Percentiles rank a stretch among this genome's conserved stretches.
phyloP scores from a whole-genome alignment of 345 rosid genomes.

The Conringia planisiliqua region DNA sequence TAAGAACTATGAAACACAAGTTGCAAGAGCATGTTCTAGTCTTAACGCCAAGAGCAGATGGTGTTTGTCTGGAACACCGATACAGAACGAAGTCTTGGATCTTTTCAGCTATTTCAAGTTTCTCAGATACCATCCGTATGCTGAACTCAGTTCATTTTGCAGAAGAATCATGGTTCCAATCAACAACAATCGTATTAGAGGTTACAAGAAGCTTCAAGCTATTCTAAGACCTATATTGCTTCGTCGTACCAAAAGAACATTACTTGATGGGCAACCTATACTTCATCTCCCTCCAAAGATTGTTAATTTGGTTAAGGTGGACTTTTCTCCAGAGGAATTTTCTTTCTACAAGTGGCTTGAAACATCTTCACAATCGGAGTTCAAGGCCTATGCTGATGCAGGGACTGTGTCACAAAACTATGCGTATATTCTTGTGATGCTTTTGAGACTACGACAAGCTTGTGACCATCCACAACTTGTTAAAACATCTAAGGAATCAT shows the following conservation, averaged over 20 bases:
- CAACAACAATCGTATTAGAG: not conserved
- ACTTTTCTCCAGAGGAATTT: not conserved
- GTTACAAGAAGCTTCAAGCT: conserved; percentile 4
- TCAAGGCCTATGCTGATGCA: not conserved
- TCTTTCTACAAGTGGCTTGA: not conserved
- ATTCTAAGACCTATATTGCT: not conserved
- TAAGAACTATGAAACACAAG: not conserved
- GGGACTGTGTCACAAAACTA: not conserved
- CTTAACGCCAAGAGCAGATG: not conserved
- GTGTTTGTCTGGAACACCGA: not conserved
- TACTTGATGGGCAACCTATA: not conserved
- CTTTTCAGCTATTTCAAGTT: not conserved
- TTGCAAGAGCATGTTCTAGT: not conserved
- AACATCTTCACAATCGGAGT: not conserved
- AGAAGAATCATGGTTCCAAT: not conserved
- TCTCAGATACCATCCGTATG: not conserved
- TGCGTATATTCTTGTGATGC: not conserved
- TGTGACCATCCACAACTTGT: not conserved
- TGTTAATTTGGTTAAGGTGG: not conserved
- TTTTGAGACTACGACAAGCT: not conserved
- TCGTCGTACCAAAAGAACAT: not conserved
- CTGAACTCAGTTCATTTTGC: not conserved
- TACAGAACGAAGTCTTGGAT: not conserved
- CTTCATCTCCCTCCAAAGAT: not conserved
- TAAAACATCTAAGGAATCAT: not conserved